Evolutionary conservation across 164 flowering plant genomes (phyloP).

Genomic region (Litsea cubeba): DNA sequence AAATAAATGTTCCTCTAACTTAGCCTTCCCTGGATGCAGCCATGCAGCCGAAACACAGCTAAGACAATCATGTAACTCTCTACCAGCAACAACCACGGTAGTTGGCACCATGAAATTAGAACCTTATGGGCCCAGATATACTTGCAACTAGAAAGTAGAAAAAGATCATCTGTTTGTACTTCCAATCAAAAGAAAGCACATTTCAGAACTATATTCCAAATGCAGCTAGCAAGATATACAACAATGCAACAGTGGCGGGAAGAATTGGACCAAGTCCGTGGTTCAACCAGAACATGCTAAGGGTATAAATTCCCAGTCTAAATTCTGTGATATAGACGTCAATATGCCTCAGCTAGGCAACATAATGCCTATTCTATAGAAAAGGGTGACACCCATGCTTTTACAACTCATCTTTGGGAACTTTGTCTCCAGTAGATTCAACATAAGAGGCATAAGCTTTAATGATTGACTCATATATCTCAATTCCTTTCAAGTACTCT

Average conservation of each 20-base stretch:
- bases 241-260: not conserved
- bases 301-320: not conserved
- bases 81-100: too few species aligned
- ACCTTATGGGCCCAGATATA: too few species aligned
- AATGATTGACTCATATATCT: conserved; percentile 72
- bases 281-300: not conserved
- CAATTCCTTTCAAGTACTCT: conserved; percentile 86
- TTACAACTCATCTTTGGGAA: conserved; percentile 59
- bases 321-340: not conserved
- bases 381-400: not conserved
- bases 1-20: too few species aligned
- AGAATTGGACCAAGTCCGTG: not conserved
- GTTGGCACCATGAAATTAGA: too few species aligned
- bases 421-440: conserved; percentile 22
- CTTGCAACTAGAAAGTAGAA: too few species aligned
- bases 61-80: too few species aligned
- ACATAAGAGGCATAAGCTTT: conserved; percentile 63
- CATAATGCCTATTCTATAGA: not conserved
- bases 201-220: too few species aligned
- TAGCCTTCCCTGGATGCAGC: too few species aligned
- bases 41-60: too few species aligned
- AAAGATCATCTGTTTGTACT: too few species aligned
- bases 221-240: not conserved
- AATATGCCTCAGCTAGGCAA: not conserved
- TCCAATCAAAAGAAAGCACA: too few species aligned